Conservation (phyloP, 202 grass and related monocot genomes). For the Schoenoplectus triqueter region DNA sequence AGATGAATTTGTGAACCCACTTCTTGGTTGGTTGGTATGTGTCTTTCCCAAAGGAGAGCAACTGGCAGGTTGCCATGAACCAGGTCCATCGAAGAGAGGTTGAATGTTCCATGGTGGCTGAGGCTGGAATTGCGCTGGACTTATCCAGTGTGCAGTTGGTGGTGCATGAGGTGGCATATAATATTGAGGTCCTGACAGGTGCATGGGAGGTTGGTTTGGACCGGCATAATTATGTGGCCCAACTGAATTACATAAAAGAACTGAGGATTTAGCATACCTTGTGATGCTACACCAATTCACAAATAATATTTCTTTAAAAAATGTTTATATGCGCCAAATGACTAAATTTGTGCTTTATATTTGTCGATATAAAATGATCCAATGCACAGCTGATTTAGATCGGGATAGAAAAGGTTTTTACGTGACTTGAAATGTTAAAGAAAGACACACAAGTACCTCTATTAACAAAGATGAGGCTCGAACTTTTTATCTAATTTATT, state of each 20-base stretch:
- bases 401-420: too few relatives aligned
- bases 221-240: neutral
- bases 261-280: neutral
- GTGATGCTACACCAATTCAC: neutral
- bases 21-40: neutral
- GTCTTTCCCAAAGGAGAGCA: neutral
- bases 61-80: too few relatives aligned
- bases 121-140: constrained; percentile 31
- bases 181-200: too few relatives aligned
- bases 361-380: too few relatives aligned
- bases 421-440: too few relatives aligned
- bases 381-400: too few relatives aligned
- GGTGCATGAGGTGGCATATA: constrained; percentile 7
- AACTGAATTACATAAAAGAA: constrained; percentile 32
- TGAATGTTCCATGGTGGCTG: neutral
- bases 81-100: neutral
- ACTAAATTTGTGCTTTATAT: too few relatives aligned
- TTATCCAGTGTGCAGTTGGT: constrained; percentile 39
- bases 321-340: too few relatives aligned
- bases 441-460: too few relatives aligned
- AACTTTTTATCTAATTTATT: too few relatives aligned
- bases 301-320: too few relatives aligned
- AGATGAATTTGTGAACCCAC: constrained; percentile 5
- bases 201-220: constrained; percentile 1
- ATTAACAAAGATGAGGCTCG: too few relatives aligned